Evolutionary conservation across 176 grass and related monocot species (phyloP), one percentile per base, ranked within the genome.

Genomic region (Hordeum vulgare): DNA sequence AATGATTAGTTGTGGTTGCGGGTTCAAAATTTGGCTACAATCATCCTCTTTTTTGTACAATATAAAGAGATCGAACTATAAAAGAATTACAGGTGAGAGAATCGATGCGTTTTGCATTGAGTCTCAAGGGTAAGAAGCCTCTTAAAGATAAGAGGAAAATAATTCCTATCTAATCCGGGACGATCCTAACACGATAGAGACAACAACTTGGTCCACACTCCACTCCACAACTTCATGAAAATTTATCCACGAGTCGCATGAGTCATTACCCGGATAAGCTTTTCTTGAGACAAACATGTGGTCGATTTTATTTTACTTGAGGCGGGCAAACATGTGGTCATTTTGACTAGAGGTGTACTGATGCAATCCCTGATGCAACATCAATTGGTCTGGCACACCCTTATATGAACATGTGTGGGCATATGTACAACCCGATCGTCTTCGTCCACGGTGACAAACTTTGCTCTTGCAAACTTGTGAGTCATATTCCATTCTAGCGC

Each of bases 361-460:
- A 89, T 49, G 49, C 42, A 59, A 64, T 3, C 21, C 17, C 79
- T 87, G 78, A 82, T 73, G 80, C 57, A 56, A 66, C 37, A 65
- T 28, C 31, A 75, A 33, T 71, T 71, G 54, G 40, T 1, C 23
- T 65, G 70, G 61, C 33, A 75, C 25, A 21, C 41, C 63, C 63
- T 81, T 71, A 74, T 47, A 80, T 80, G 23, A 63, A 81, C n/a
- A 31, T 27, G 17, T 13, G 20, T 62, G 40, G 51, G 12, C 39
- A 51, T 71, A 69, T 41, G 40, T 42, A 9, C n/a, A 23, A 41
- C 67, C 67, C 11, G 14, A 11, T 70, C 67, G n/a, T 25, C 11
- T 5, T 41, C 67, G 67, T 25, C 11, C 10, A 82, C 73, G 73
- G 41, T 20, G 29, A 56, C 14, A 82, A 23, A 8, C 11, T 72